Evolutionary conservation across 2,329 filamentous ascomycete species (phyloP).

Genomic region (Fusarium sterilihyphosum): DNA sequence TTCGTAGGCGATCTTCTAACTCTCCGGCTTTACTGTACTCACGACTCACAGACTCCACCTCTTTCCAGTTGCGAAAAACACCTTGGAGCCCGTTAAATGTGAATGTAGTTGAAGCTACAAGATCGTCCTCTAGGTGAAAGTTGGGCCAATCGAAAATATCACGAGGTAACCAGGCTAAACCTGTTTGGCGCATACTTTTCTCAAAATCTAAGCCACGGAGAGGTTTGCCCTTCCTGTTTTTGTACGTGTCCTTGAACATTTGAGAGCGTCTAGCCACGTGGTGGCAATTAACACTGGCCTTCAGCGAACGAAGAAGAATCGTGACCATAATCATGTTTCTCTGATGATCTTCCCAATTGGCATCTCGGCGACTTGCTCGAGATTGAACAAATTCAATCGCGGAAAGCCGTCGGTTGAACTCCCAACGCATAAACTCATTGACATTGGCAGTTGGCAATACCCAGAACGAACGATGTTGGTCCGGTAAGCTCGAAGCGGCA

Average conservation of each 20-base stretch:
- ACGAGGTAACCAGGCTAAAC: not conserved
- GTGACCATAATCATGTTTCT: not conserved
- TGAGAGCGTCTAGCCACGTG: not conserved
- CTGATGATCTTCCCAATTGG: not conserved
- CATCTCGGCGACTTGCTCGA: not conserved
- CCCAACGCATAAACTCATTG: not conserved
- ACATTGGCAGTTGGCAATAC: not conserved
- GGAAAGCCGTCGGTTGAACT: not conserved
- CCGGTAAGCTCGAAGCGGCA: not conserved
- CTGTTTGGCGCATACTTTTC: not conserved
- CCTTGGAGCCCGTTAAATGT: not conserved
- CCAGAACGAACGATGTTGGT: not conserved
- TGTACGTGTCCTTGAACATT: not conserved
- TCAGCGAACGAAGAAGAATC: not conserved
- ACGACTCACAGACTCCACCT: too few species aligned
- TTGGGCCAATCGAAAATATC: not conserved
- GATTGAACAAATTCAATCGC: not conserved
- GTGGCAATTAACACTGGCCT: not conserved
- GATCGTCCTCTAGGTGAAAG: not conserved
- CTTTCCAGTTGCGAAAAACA: not conserved
- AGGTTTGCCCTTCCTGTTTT: not conserved
- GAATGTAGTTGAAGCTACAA: not conserved
- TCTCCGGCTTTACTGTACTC: too few species aligned
- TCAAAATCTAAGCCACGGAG: not conserved
- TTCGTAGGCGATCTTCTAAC: too few species aligned